Conservation (phyloP, 1,139 yeast species). For the Candida tropicalis region DNA sequence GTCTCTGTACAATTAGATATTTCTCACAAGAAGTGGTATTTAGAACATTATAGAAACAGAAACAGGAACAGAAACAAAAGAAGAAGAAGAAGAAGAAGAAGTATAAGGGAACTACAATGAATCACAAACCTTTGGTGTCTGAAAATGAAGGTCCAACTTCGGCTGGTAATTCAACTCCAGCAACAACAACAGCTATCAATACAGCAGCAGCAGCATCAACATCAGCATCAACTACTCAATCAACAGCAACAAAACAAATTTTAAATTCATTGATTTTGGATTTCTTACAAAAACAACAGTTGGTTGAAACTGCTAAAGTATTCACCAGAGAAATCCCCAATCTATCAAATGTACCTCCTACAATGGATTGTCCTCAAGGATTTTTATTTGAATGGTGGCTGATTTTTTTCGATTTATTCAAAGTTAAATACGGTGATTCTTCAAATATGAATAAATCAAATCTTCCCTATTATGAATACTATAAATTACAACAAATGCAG, state of each 20-base stretch:
- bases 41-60: too few species aligned
- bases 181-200: not conserved
- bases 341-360: conserved; percentile 52
- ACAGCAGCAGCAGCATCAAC: not conserved
- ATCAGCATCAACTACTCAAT: not conserved
- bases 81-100: too few species aligned
- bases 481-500: conserved; percentile 11
- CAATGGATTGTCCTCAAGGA: conserved; percentile 84
- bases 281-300: conserved; percentile 73
- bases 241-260: conserved; percentile 56
- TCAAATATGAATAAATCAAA: conserved; percentile 38
- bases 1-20: too few species aligned
- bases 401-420: conserved; percentile 91
- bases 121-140: conserved; percentile 1
- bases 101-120: not conserved
- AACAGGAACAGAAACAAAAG: not conserved
- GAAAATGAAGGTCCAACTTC: conserved; percentile 1
- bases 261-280: conserved; percentile 87
- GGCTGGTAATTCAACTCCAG: not conserved
- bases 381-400: conserved; percentile 96
- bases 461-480: conserved; percentile 10
- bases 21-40: too few species aligned
- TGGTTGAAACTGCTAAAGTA: conserved; percentile 69
- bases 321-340: conserved; percentile 72
- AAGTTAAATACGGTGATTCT: conserved; percentile 54